Conservation (phyloP, 305 asterid genomes). For the Solanum hybrid region DNA sequence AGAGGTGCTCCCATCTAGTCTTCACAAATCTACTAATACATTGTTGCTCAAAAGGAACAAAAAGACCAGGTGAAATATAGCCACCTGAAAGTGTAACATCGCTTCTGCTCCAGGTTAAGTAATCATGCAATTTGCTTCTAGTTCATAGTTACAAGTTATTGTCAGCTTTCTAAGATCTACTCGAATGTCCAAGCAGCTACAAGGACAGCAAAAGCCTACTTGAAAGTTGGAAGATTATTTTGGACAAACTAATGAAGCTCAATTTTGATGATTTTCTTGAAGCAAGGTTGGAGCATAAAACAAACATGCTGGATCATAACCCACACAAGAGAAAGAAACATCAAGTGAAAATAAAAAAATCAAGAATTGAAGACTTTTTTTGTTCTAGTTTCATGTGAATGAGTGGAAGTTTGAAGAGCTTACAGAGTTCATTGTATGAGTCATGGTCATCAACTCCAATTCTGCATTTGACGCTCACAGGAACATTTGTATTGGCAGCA, state of each 20-base stretch:
- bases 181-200: neutral
- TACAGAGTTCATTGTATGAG: slow-evolving; percentile 83
- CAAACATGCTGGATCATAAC: neutral
- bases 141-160: neutral
- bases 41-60: neutral
- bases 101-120: neutral
- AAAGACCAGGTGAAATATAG: neutral
- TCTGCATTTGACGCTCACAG: slow-evolving; percentile 92
- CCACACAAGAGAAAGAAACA: neutral
- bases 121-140: neutral
- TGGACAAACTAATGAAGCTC: neutral
- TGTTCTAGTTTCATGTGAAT: neutral
- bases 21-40: neutral
- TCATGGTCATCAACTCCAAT: slow-evolving; percentile 89
- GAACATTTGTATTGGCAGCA: slow-evolving; percentile 76
- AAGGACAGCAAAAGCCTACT: neutral
- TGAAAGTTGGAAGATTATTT: neutral
- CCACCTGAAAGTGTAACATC: neutral
- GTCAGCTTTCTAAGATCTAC: neutral
- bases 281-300: neutral
- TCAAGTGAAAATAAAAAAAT: neutral
- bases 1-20: neutral
- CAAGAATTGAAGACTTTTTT: neutral
- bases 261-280: neutral
- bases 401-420: slow-evolving; percentile 24